Evolutionary conservation across 768 basidiomycete genomes (phyloP).

Genomic region (Lactifluus echinatus): DNA sequence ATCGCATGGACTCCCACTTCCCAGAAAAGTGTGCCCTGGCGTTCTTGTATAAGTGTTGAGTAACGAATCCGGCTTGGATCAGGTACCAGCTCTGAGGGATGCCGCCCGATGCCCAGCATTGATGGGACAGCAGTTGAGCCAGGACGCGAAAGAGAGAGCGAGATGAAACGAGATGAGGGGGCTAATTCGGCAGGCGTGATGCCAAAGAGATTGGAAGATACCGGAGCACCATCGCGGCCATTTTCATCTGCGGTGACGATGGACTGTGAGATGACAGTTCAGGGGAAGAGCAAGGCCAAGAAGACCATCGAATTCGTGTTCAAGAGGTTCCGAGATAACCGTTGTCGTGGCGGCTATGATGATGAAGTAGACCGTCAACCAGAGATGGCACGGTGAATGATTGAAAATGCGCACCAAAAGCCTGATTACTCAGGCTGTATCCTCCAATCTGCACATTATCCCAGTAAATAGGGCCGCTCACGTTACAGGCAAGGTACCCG

Average conservation of each 20-base stretch:
- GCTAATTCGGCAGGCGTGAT: conserved; percentile 46
- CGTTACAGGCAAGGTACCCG: conserved; percentile 50
- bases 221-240: conserved; percentile 53
- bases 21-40: conserved; percentile 48
- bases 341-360: conserved; percentile 46
- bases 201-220: conserved; percentile 64
- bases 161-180: conserved; percentile 56
- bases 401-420: conserved; percentile 42
- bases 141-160: conserved; percentile 59
- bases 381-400: background rate
- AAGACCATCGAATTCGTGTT: conserved; percentile 51
- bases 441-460: conserved; percentile 55
- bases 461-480: conserved; percentile 60
- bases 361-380: background rate
- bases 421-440: conserved; percentile 57
- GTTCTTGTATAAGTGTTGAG: conserved; percentile 35
- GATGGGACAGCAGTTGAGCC: conserved; percentile 50
- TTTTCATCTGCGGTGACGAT: conserved; percentile 44
- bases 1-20: conserved; percentile 48
- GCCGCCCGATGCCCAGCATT: conserved; percentile 59
- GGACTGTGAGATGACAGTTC: conserved; percentile 49
- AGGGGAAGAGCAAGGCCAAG: conserved; percentile 68
- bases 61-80: conserved; percentile 48
- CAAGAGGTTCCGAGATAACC: conserved; percentile 50
- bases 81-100: conserved; percentile 44